Percentiles rank a stretch among this genome's conserved stretches.
Evolutionary conservation across 495 filamentous ascomycete species (phyloP).

Genomic region (Podospora sp.): DNA sequence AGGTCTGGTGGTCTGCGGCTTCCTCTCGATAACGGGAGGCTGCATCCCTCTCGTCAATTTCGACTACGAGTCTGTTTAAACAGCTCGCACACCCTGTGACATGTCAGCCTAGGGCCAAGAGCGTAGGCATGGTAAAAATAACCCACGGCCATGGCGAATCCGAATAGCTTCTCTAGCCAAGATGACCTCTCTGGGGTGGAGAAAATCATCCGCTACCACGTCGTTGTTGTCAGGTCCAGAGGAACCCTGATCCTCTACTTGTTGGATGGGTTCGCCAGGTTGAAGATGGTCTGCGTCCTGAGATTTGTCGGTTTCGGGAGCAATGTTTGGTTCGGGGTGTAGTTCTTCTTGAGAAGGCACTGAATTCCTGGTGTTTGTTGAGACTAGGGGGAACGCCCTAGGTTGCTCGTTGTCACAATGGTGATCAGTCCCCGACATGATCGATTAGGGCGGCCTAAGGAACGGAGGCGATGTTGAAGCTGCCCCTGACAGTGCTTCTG

Average conservation of each 20-base stretch:
- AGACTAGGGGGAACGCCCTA: background rate
- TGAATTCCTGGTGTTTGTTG: background rate
- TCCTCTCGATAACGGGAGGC: conserved; percentile 40
- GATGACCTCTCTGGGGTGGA: conserved; percentile 3
- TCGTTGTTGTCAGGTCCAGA: background rate
- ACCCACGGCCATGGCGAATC: conserved; percentile 12
- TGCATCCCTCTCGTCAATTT: conserved; percentile 42
- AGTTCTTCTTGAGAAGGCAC: background rate
- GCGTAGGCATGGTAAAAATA: no score
- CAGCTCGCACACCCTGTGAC: conserved; percentile 1
- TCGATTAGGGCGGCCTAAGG: background rate
- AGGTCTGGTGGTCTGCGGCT: conserved; percentile 35
- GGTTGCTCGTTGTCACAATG: background rate
- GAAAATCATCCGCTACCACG: conserved; percentile 8
- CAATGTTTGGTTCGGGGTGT: background rate
- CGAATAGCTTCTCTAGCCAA: conserved; percentile 3
- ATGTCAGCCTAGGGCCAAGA: background rate
- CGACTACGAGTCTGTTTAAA: conserved; percentile 31
- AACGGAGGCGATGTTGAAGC: background rate
- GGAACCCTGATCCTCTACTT: background rate
- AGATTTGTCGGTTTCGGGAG: background rate
- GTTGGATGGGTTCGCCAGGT: background rate
- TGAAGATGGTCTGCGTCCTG: background rate
- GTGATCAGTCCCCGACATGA: background rate
- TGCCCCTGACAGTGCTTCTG: background rate